phyloP scores from a whole-genome alignment of 179 eudicot species.

The Gypsophila paniculata region DNA sequence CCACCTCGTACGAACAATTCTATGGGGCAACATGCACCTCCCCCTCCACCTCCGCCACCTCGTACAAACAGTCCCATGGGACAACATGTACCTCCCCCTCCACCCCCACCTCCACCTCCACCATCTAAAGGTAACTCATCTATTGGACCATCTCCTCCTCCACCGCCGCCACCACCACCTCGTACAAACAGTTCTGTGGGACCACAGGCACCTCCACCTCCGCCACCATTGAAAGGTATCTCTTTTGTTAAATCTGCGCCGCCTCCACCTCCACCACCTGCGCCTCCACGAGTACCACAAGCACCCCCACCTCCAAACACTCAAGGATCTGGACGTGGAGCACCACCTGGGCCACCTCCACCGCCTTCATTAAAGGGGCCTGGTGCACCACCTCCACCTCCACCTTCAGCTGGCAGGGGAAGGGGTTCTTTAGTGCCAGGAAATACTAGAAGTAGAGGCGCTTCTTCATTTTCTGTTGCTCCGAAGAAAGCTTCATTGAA shows the following conservation, averaged over 20 bases:
- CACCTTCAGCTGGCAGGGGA: conserved; percentile 51
- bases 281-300: conserved; percentile 31
- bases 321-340: conserved; percentile 25
- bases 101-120: conserved; percentile 31
- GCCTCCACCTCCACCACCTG: conserved; percentile 38
- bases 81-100: conserved; percentile 22
- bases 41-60: conserved; percentile 28
- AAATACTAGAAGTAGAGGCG: conserved; percentile 49
- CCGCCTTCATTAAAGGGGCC: conserved; percentile 45
- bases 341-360: conserved; percentile 45
- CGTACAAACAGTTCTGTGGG: conserved; percentile 5
- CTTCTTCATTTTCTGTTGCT: conserved; percentile 26
- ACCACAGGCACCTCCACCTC: conserved; percentile 24
- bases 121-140: conserved; percentile 5
- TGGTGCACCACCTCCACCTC: conserved; percentile 49
- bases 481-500: conserved; percentile 37
- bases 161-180: conserved; percentile 29
- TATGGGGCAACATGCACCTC: conserved; percentile 7
- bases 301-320: conserved; percentile 29
- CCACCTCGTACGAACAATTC: conserved; percentile 16
- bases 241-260: conserved; percentile 19
- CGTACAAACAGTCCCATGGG: conserved; percentile 2
- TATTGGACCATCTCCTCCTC: conserved; percentile 23
- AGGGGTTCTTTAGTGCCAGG: conserved; percentile 35
- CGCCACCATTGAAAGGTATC: conserved; percentile 23